Evolutionary conservation across 2,329 filamentous ascomycete species (phyloP).

Genomic region (Stagonosporopsis tanaceti): DNA sequence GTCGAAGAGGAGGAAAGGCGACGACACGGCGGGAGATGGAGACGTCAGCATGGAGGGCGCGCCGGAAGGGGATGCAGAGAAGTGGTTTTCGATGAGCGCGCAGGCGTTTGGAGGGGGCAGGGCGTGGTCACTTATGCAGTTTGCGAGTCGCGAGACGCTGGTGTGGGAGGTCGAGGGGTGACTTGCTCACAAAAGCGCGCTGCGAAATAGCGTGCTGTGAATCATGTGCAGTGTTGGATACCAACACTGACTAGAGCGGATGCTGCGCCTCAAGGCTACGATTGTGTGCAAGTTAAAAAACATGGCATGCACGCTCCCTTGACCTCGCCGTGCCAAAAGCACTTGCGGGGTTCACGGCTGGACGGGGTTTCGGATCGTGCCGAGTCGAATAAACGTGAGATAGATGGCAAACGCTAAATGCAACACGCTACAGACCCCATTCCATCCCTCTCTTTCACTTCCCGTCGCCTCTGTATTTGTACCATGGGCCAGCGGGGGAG

Average conservation of each 20-base stretch:
- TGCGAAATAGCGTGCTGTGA: no score
- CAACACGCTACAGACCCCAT: no score
- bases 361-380: no score
- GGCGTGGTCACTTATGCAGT: conserved; percentile 45
- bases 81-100: conserved; percentile 45
- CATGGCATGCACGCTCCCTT: no score
- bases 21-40: neutral
- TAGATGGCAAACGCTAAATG: no score
- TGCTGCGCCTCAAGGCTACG: no score
- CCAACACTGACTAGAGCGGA: no score
- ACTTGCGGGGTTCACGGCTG: conserved; percentile 7
- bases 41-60: conserved; percentile 16
- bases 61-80: conserved; percentile 15
- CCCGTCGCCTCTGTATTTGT: conserved; percentile 43
- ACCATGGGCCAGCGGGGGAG: conserved; percentile 51
- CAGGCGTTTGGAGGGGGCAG: conserved; percentile 39
- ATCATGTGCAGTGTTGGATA: no score
- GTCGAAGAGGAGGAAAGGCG: conserved; percentile 18
- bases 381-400: no score
- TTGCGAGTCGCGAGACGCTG: conserved; percentile 42
- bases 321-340: no score
- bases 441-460: no score
- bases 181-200: neutral
- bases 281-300: no score
- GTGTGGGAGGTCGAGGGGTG: conserved; percentile 43